These are phyloP conservation scores for Dipteronia dyeriana DNA, from an alignment of 345 rosid species.

Conservation along the genomic window DNA sequence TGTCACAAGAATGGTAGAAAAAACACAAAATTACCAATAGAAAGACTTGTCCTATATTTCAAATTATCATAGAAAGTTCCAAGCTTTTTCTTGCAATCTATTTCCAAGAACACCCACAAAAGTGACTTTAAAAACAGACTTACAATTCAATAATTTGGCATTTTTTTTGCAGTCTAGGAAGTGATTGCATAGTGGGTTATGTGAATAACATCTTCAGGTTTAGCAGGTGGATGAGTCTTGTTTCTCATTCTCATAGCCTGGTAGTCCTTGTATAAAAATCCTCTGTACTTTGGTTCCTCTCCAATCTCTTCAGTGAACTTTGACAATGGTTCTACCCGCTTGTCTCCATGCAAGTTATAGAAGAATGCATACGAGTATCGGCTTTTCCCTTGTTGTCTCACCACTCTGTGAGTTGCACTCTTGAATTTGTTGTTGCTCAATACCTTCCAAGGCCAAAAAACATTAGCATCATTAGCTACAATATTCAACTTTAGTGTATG, in stretches of 20 bases:
- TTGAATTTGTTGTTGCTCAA: constrained; percentile 58
- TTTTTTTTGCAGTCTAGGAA: background rate
- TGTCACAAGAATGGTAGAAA: too few species aligned
- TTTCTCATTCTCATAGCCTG: constrained; percentile 44
- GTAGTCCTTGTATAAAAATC: constrained; percentile 42
- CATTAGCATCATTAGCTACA: too few species aligned
- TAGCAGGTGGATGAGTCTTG: constrained; percentile 51
- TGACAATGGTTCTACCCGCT: constrained; percentile 54
- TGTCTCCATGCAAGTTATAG: constrained; percentile 46
- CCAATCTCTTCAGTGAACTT: constrained; percentile 46
- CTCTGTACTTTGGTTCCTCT: constrained; percentile 43
- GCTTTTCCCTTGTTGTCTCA: constrained; percentile 38
- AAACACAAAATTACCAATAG: too few species aligned
- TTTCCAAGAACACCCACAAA: too few species aligned
- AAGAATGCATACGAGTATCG: constrained; percentile 54
- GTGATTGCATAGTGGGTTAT: constrained; percentile 44
- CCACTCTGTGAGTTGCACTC: constrained; percentile 56
- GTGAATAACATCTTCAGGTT: constrained; percentile 48
- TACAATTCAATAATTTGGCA: too few species aligned
- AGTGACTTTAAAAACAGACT: too few species aligned
- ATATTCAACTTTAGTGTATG: too few species aligned
- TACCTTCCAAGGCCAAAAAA: constrained; percentile 30
- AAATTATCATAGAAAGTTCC: too few species aligned
- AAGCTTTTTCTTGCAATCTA: too few species aligned
- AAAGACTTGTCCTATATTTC: too few species aligned